phyloP scores from a whole-genome alignment of 441 rosid genomes.

The Jatropha podagrica region DNA sequence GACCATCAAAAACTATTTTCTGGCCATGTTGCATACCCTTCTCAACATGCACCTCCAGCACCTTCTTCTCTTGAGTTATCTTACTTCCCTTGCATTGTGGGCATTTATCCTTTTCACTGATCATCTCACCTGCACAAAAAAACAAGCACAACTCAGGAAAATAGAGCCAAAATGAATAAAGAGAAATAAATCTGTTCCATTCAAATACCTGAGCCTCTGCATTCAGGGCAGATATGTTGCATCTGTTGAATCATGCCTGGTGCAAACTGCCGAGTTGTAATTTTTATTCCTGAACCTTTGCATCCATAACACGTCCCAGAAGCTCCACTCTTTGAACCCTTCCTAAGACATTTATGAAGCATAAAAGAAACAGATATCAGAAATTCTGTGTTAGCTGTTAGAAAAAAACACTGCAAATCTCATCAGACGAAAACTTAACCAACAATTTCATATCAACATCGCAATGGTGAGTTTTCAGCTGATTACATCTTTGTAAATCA shows the following conservation, averaged over 20 bases:
- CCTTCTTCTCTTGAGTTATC: slow-evolving; percentile 66
- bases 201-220: slow-evolving; percentile 63
- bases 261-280: slow-evolving; percentile 58
- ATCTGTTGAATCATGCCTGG: slow-evolving; percentile 79
- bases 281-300: slow-evolving; percentile 80
- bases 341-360: slow-evolving; percentile 38
- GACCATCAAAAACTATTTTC: slow-evolving; percentile 66
- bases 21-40: slow-evolving; percentile 75
- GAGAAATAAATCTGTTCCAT: not conserved
- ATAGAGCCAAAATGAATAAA: not conserved
- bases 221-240: slow-evolving; percentile 76
- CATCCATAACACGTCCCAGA: slow-evolving; percentile 64
- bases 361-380: slow-evolving; percentile 4
- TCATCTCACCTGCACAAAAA: slow-evolving; percentile 50
- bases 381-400: not conserved
- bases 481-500: no score
- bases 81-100: slow-evolving; percentile 64
- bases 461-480: no score
- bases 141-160: not conserved
- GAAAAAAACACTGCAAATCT: no score
- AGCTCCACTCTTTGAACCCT: slow-evolving; percentile 73
- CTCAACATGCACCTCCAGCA: slow-evolving; percentile 61
- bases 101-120: slow-evolving; percentile 59
- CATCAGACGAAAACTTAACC: no score
- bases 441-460: no score